Conservation (phyloP, 257 asterid species). For the Marsdenia floribunda region DNA sequence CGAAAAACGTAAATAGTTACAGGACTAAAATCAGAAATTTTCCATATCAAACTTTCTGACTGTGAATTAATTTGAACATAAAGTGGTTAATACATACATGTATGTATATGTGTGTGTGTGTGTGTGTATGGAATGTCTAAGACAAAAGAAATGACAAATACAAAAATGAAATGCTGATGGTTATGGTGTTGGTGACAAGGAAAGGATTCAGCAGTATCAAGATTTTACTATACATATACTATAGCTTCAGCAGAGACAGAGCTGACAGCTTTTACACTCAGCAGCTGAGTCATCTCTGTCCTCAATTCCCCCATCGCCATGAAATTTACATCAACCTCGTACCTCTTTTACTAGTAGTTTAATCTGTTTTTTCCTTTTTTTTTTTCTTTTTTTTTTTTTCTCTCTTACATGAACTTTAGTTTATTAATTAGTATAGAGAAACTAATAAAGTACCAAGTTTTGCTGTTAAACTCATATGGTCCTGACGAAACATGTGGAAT, state of each 20-base stretch:
- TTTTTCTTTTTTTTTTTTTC: too few relatives aligned
- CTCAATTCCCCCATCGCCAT: conserved; percentile 5
- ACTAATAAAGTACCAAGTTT: background rate
- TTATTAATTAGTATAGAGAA: background rate
- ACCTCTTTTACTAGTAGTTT: background rate
- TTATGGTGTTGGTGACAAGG: conserved; percentile 4
- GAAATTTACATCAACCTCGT: conserved; percentile 14
- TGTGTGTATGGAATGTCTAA: too few relatives aligned
- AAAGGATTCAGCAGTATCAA: conserved; percentile 11
- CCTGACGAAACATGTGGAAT: conserved; percentile 12
- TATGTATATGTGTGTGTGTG: too few relatives aligned
- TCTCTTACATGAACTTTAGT: background rate
- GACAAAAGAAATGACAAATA: conserved; percentile 1
- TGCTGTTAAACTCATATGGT: conserved; percentile 12
- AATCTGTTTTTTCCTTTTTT: background rate
- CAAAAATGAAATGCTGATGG: conserved; percentile 3
- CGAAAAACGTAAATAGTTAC: too few relatives aligned
- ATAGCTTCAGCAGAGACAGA: background rate
- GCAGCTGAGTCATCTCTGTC: conserved; percentile 1
- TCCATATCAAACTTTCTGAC: too few relatives aligned
- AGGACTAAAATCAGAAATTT: too few relatives aligned
- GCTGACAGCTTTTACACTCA: conserved; percentile 3
- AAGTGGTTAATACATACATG: too few relatives aligned
- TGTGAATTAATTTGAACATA: too few relatives aligned
- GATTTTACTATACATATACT: background rate